phyloP scores from a whole-genome alignment of 2,329 filamentous ascomycete species.

The Mollisiaceae sp. region DNA sequence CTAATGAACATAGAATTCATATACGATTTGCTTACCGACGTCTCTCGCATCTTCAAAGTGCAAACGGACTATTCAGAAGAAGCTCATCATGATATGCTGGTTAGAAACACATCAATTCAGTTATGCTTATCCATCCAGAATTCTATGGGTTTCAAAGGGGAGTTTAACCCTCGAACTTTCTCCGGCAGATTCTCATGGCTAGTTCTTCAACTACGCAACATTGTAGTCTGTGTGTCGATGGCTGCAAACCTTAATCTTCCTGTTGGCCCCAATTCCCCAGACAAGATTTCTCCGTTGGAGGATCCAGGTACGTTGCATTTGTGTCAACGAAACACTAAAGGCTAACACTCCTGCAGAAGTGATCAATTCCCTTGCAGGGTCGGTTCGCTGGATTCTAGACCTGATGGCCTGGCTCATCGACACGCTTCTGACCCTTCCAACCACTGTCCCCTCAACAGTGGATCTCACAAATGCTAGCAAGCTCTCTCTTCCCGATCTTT shows the following conservation, averaged over 20 bases:
- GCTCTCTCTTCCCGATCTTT: conserved; percentile 54
- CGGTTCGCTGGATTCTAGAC: conserved; percentile 79
- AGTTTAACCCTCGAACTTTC: conserved; percentile 64
- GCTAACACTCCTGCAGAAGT: conserved; percentile 58
- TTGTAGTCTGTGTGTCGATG: conserved; percentile 68
- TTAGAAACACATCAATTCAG: conserved; percentile 75
- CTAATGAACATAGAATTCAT: conserved; percentile 56
- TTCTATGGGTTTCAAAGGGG: conserved; percentile 74
- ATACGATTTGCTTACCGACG: conserved; percentile 66
- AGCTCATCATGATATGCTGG: conserved; percentile 70
- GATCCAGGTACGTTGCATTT: conserved; percentile 58
- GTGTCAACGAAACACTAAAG: not conserved
- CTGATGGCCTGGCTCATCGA: conserved; percentile 68
- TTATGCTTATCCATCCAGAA: conserved; percentile 80
- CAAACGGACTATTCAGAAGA: conserved; percentile 85
- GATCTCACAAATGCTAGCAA: conserved; percentile 52
- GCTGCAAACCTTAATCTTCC: conserved; percentile 54
- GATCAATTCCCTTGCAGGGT: conserved; percentile 73
- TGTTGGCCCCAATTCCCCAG: conserved; percentile 56
- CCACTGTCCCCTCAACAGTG: conserved; percentile 51
- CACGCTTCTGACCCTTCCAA: conserved; percentile 59
- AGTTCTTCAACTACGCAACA: conserved; percentile 75
- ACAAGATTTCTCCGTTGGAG: conserved; percentile 63
- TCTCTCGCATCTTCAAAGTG: conserved; percentile 72
- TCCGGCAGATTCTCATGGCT: conserved; percentile 77